Evolutionary conservation across 768 basidiomycete species (phyloP), one percentile per base, ranked within the genome.

Genomic region (Leccinellum luteum): DNA sequence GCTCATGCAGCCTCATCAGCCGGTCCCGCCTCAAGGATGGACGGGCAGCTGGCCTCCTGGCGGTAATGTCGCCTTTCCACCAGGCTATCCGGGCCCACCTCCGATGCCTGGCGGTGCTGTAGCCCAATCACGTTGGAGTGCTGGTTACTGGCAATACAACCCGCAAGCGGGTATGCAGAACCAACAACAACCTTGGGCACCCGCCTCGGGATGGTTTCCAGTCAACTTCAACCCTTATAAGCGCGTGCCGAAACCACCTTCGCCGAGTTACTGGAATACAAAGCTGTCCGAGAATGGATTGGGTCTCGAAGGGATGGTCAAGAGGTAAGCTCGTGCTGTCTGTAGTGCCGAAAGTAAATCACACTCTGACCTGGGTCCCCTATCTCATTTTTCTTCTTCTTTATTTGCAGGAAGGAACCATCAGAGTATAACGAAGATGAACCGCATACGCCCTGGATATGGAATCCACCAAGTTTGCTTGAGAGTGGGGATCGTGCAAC

Each of bases 371-470:
- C n/a, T 35, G 52, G 6, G 13, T 28, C 44, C 27, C 1, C 35
- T 13, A 38, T 43, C 41, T 21, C 41, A 19, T n/a, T 43, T 21
- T 32, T 4, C 14, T 6, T 9, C 13, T 38, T 38, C 17, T 54
- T 50, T 55, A 28, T 43, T 50, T 51, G 3, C 35, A 70, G 71
- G 51, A 62, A 57, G 56, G 63, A 64, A 0, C 65, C 67, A 62
- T 76, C 66, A 64, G 79, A 60, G 61, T 68, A 49, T 69, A 73
- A 56, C 12, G 73, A 75, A 19, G 73, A 73, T 17, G 73, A 71
- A 15, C 73, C 76, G 6, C 75, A 79, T 14, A 89, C 89, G 0
- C 89, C 89, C 8, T 90, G 88, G 88, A 79, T 89, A 55, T 90
- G 89, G 89, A 84, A 79, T 69, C 82, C 86, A 25, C 66, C 77